Conservation (phyloP, 2,329 filamentous ascomycete species). For the Shiraia sp. region DNA sequence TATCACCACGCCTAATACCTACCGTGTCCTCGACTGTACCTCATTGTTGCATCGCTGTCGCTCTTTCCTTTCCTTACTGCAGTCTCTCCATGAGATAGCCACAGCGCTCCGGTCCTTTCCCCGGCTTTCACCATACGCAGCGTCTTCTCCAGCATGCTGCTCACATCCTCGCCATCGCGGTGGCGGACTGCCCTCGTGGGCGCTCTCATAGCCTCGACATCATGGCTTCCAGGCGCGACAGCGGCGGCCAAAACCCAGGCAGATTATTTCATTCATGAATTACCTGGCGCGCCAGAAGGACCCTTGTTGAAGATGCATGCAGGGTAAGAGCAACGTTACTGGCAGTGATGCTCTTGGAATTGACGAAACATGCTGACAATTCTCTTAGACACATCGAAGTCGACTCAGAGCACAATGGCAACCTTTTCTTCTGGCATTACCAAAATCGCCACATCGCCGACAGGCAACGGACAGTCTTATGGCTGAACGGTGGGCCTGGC, state of each 20-base stretch:
- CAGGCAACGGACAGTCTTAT: constrained; percentile 86
- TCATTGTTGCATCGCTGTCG: constrained; percentile 1
- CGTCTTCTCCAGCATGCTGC: constrained; percentile 22
- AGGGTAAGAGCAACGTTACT: constrained; percentile 65
- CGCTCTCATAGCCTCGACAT: constrained; percentile 35
- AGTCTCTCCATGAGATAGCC: constrained; percentile 39
- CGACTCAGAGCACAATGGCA: constrained; percentile 80
- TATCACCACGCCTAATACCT: not conserved
- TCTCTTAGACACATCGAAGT: constrained; percentile 82
- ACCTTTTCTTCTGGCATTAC: constrained; percentile 98
- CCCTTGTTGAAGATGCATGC: constrained; percentile 95
- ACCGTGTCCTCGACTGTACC: constrained; percentile 2
- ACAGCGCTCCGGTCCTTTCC: constrained; percentile 24
- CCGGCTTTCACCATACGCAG: constrained; percentile 18
- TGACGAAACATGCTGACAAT: constrained; percentile 5
- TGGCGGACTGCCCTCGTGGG: constrained; percentile 40
- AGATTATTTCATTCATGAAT: constrained; percentile 85
- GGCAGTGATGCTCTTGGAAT: not conserved
- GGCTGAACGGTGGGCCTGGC: constrained; percentile 95
- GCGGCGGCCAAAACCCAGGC: constrained; percentile 63
- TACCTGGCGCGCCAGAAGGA: constrained; percentile 77
- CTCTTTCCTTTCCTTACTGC: constrained; percentile 2
- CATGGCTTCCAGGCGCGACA: constrained; percentile 35
- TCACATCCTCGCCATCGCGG: constrained; percentile 29
- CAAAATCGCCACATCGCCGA: constrained; percentile 95